A percentile compares a stretch with the other conserved stretches of the same genome.
phyloP scores from a whole-genome alignment of 176 grass and related monocot species.

The Aechmea fasciata region DNA sequence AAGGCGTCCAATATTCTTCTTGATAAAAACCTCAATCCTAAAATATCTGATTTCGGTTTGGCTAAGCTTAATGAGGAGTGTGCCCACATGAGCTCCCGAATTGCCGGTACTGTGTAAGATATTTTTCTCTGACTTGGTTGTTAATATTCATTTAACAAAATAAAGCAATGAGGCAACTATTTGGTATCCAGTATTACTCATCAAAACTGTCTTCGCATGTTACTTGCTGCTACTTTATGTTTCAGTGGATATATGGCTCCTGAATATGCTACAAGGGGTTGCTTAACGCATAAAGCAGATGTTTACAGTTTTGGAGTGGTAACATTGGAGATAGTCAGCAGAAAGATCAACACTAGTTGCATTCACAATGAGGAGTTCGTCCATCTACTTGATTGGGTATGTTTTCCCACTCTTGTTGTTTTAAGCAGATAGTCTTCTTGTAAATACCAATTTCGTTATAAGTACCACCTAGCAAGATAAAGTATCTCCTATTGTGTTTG shows the following conservation, averaged over 20 bases:
- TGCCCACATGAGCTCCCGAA: slow-evolving; percentile 55
- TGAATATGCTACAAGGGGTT: slow-evolving; percentile 87
- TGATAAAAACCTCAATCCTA: slow-evolving; percentile 63
- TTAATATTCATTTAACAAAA: not conserved
- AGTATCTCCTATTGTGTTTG: not conserved
- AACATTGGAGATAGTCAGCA: slow-evolving; percentile 63
- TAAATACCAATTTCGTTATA: not conserved
- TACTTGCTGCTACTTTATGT: slow-evolving; percentile 17
- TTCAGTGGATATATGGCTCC: slow-evolving; percentile 91
- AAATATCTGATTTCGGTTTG: slow-evolving; percentile 94
- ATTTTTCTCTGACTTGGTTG: slow-evolving; percentile 7
- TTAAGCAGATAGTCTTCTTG: not conserved
- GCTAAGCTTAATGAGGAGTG: slow-evolving; percentile 76
- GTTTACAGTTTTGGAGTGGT: slow-evolving; percentile 80
- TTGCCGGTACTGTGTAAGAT: slow-evolving; percentile 84
- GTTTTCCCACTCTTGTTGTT: not conserved
- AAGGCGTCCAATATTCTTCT: slow-evolving; percentile 86
- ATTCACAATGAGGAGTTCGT: slow-evolving; percentile 51
- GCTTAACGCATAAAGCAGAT: slow-evolving; percentile 82
- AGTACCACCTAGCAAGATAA: not conserved
- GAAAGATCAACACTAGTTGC: slow-evolving; percentile 54
- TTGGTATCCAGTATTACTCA: no score
- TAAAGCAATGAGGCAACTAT: not conserved
- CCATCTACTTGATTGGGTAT: slow-evolving; percentile 91
- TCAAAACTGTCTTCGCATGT: not conserved